Evolutionary conservation across 352 stramenopile species (phyloP).

Genomic region (Phytopythium sindhum): DNA sequence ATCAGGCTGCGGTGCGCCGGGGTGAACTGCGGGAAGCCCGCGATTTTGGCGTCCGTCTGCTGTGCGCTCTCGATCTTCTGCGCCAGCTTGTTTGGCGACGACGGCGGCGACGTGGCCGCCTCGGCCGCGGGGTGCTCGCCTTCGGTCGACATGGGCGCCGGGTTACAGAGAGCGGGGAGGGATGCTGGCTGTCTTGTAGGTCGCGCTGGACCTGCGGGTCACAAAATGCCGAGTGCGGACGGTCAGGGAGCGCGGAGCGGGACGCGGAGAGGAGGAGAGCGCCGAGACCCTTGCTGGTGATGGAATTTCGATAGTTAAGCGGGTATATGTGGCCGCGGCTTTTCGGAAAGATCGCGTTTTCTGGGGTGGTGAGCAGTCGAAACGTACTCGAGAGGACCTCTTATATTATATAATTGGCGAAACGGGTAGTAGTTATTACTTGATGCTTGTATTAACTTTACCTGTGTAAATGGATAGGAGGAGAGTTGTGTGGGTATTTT

Average conservation of each 20-base stretch:
- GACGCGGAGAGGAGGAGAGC: not conserved
- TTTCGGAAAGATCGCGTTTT: not conserved
- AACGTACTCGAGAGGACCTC: not conserved
- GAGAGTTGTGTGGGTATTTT: too few species aligned
- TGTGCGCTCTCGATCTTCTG: constrained; percentile 83
- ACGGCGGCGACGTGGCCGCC: constrained; percentile 20
- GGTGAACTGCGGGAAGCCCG: constrained; percentile 72
- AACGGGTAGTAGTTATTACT: too few species aligned
- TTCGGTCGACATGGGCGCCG: constrained; percentile 27
- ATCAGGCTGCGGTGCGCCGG: constrained; percentile 72
- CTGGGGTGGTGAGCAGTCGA: not conserved
- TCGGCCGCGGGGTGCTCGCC: constrained; percentile 14
- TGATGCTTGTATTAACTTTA: too few species aligned
- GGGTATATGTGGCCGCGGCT: not conserved
- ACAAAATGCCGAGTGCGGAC: constrained; percentile 18
- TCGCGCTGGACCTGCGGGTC: constrained; percentile 3
- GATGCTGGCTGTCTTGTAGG: not conserved
- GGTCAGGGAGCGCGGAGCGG: not conserved
- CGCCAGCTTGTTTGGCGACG: constrained; percentile 74
- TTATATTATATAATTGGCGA: not conserved
- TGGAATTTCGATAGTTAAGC: too few species aligned
- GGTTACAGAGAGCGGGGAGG: not conserved
- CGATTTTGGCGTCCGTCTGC: constrained; percentile 56
- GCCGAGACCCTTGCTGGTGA: not conserved
- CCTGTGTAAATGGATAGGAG: too few species aligned